These are phyloP conservation scores for Articulospora tetracladia DNA, from an alignment of 495 filamentous ascomycete genomes.

Conservation along the genomic window DNA sequence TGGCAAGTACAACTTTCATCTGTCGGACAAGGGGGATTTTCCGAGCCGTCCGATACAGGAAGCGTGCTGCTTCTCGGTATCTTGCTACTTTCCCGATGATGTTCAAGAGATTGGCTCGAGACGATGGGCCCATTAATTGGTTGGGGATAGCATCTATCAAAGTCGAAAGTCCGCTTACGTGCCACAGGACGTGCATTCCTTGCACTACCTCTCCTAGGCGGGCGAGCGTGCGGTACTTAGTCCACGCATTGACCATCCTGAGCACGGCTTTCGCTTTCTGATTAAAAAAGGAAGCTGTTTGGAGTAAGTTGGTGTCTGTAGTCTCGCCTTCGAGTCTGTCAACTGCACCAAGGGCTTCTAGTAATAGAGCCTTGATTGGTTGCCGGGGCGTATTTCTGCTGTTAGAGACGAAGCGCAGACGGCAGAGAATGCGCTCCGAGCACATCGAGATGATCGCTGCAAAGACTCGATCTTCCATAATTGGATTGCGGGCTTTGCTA, in stretches of 20 bases:
- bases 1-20: constrained; percentile 24
- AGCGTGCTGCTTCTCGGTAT: constrained; percentile 32
- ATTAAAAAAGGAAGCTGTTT: constrained; percentile 4
- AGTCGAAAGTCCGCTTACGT: constrained; percentile 8
- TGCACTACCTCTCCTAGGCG: constrained; percentile 12
- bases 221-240: constrained; percentile 10
- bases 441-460: constrained; percentile 34
- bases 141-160: constrained; percentile 15
- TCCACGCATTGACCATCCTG: constrained; percentile 12
- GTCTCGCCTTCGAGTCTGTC: constrained; percentile 3
- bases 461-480: constrained; percentile 28
- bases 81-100: constrained; percentile 32
- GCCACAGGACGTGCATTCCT: constrained; percentile 14
- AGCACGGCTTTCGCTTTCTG: constrained; percentile 16
- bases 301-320: neutral
- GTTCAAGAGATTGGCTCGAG: constrained; percentile 21
- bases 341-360: constrained; percentile 12
- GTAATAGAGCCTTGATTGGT: constrained; percentile 24
- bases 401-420: constrained; percentile 25
- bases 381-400: constrained; percentile 12
- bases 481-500: neutral
- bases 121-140: constrained; percentile 14
- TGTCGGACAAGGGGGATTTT: constrained; percentile 22
- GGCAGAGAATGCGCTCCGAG: constrained; percentile 29
- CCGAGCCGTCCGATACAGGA: constrained; percentile 29